phyloP scores from a whole-genome alignment of 257 asterid genomes.

The Cordia subcordata region DNA sequence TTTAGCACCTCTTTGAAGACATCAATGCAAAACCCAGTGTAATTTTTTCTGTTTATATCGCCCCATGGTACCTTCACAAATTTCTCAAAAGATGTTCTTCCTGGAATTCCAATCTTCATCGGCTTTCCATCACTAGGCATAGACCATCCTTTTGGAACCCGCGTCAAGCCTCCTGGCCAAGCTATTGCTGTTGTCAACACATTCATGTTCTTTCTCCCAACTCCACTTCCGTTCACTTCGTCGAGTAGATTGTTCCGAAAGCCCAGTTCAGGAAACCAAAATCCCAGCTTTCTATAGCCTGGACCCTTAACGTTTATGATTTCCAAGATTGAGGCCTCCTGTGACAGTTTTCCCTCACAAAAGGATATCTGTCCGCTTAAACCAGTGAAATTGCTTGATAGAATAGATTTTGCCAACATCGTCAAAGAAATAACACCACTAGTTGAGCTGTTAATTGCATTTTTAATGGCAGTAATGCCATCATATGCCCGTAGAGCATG shows the following conservation, averaged over 20 bases:
- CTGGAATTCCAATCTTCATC: conserved; percentile 35
- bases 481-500: conserved; percentile 38
- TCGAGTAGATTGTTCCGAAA: conserved; percentile 11
- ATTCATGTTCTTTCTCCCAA: background rate
- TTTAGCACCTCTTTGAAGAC: conserved; percentile 19
- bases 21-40: conserved; percentile 34
- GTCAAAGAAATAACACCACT: background rate
- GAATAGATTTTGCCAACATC: conserved; percentile 13
- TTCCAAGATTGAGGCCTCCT: conserved; percentile 12
- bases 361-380: conserved; percentile 29
- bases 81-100: conserved; percentile 4
- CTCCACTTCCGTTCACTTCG: background rate
- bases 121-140: conserved; percentile 30
- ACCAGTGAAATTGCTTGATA: conserved; percentile 31
- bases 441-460: conserved; percentile 7
- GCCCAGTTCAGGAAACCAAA: conserved; percentile 26
- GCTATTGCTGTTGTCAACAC: conserved; percentile 1
- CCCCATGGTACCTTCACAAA: conserved; percentile 23
- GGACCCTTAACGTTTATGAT: conserved; percentile 28
- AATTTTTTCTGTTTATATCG: background rate
- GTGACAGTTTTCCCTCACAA: conserved; percentile 7
- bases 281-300: conserved; percentile 25
- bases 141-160: conserved; percentile 40
- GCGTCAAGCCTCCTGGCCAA: conserved; percentile 37
- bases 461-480: conserved; percentile 21